phyloP scores from a whole-genome alignment of 2,329 filamentous ascomycete species.

The Ascosphaera aggregata region DNA sequence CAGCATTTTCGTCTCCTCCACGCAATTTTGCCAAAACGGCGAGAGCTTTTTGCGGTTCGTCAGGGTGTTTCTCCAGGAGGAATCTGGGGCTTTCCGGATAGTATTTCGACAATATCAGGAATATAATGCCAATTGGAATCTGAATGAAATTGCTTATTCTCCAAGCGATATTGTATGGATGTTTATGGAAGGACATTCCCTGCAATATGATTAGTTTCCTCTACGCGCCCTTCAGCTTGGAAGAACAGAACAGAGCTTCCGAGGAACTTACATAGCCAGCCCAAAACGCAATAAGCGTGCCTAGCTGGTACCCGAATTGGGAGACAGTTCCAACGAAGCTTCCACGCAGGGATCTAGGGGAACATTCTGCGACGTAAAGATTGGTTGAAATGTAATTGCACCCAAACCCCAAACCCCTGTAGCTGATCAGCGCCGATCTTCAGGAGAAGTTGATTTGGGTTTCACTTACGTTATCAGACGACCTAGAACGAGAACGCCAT shows the following conservation, averaged over 20 bases:
- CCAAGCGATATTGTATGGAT: constrained; percentile 22
- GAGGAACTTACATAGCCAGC: constrained; percentile 12
- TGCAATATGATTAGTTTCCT: not conserved
- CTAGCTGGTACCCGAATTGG: constrained; percentile 22
- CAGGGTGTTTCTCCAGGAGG: constrained; percentile 15
- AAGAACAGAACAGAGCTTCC: too few species aligned
- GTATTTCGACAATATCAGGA: constrained; percentile 16
- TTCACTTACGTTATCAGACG: constrained; percentile 12
- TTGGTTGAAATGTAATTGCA: constrained; percentile 21
- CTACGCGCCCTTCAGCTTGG: too few species aligned
- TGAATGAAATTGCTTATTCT: constrained; percentile 20
- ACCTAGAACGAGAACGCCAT: constrained; percentile 18
- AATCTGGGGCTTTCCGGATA: constrained; percentile 17
- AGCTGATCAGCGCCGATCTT: constrained; percentile 7
- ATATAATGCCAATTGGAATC: constrained; percentile 18
- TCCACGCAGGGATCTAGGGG: constrained; percentile 17
- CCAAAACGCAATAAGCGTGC: constrained; percentile 23
- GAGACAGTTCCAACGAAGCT: constrained; percentile 15
- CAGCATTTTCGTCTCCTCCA: constrained; percentile 10
- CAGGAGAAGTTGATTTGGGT: not conserved
- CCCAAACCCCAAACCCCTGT: constrained; percentile 18
- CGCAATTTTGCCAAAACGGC: constrained; percentile 12
- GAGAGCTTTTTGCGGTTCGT: constrained; percentile 12
- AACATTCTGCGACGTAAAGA: constrained; percentile 21
- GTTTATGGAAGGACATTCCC: constrained; percentile 20